Percentiles rank a stretch among this genome's conserved stretches.
Conservation (phyloP, 192 early-diverging fungal species). For the Entophlyctis luteolus region DNA sequence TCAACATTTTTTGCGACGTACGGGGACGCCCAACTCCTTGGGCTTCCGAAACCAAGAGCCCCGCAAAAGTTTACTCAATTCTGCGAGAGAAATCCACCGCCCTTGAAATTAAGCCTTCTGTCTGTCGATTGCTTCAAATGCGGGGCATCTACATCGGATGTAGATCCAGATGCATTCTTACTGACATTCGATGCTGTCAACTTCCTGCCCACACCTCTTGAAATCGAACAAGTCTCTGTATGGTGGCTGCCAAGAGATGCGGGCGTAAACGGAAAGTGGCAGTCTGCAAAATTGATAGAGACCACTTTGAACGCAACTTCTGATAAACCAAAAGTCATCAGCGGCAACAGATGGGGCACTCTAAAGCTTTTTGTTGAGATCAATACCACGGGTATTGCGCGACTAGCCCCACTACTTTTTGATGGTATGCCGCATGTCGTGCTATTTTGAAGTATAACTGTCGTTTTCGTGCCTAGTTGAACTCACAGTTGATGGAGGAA, state of each 20-base stretch:
- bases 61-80: constrained; percentile 4
- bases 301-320: not conserved
- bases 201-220: not conserved
- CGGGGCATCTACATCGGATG: not conserved
- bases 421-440: not conserved
- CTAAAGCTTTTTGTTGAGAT: constrained; percentile 19
- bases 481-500: not conserved
- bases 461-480: not conserved
- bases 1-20: not conserved
- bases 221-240: not conserved
- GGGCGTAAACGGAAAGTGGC: not conserved
- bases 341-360: not conserved
- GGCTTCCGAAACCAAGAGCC: constrained; percentile 10
- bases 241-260: not conserved
- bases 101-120: constrained; percentile 13
- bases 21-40: not conserved
- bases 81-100: not conserved
- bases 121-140: constrained; percentile 13
- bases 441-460: not conserved
- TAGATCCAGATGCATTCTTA: constrained; percentile 6
- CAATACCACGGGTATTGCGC: not conserved
- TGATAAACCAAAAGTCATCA: not conserved
- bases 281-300: constrained; percentile 1
- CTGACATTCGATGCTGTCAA: constrained; percentile 10
- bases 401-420: constrained; percentile 9